These are phyloP conservation scores for Ceratocystis harringtonii DNA, from an alignment of 2,329 filamentous ascomycete species.

Conservation along the genomic window DNA sequence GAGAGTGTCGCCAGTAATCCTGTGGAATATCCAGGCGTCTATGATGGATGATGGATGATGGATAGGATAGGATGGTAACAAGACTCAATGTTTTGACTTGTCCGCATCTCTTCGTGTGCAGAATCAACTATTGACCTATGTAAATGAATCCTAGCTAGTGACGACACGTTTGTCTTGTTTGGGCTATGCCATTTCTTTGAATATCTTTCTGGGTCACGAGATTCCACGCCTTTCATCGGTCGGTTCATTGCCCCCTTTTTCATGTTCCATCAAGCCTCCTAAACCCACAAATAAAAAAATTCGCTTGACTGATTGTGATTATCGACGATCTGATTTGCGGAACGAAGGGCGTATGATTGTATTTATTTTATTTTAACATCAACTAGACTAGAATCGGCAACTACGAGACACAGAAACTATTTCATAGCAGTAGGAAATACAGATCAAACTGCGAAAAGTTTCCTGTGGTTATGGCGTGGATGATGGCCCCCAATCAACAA, in stretches of 20 bases:
- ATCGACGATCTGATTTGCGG: slow-evolving; percentile 4
- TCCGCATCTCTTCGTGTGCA: no score
- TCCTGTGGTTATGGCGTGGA: not conserved
- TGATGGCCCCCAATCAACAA: not conserved
- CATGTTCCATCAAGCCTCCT: not conserved
- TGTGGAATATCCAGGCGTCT: not conserved
- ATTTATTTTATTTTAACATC: not conserved
- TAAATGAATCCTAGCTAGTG: no score
- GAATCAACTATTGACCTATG: no score
- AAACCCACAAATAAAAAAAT: slow-evolving; percentile 8
- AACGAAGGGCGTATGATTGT: not conserved
- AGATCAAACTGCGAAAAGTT: no score
- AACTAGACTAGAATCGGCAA: not conserved
- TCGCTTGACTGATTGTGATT: slow-evolving; percentile 6
- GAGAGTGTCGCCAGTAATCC: not conserved
- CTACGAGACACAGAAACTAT: no score
- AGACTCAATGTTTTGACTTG: no score
- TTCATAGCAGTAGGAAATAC: not conserved
- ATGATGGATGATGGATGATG: not conserved
- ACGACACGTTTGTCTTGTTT: not conserved
- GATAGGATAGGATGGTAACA: no score
- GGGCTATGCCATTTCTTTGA: not conserved
- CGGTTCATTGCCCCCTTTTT: not conserved
- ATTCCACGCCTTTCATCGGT: not conserved
- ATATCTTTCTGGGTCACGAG: not conserved